phyloP scores from a whole-genome alignment of 257 asterid genomes.

The Nicotiana undulata region DNA sequence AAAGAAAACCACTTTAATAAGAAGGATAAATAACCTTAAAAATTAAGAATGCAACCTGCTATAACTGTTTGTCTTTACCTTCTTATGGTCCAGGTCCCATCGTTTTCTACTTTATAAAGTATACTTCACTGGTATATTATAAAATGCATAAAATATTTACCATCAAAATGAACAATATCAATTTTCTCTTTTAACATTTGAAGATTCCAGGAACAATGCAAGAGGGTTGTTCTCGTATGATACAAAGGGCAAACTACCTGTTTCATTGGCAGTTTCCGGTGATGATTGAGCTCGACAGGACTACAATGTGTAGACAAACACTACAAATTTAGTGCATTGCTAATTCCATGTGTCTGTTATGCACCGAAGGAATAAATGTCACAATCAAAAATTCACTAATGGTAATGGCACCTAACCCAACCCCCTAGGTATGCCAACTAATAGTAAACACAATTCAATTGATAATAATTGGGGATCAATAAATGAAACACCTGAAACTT shows the following conservation, averaged over 20 bases:
- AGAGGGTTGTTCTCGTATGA: slow-evolving; percentile 1
- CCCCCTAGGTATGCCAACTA: no score
- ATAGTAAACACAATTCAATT: no score
- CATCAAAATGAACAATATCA: not conserved
- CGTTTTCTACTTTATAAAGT: not conserved
- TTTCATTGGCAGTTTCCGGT: slow-evolving; percentile 5
- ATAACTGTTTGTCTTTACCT: not conserved
- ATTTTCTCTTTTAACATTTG: not conserved
- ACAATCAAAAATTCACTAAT: no score
- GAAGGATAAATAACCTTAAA: not conserved
- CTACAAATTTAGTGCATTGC: not conserved
- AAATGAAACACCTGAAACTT: no score
- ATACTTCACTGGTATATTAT: not conserved
- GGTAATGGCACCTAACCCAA: no score
- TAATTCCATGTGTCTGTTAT: not conserved
- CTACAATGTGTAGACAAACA: not conserved
- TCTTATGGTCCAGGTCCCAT: not conserved
- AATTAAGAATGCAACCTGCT: not conserved
- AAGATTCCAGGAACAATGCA: not conserved
- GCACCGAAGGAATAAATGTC: not conserved
- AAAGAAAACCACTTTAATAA: not conserved
- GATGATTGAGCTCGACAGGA: not conserved
- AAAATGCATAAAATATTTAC: not conserved
- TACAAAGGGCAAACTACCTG: not conserved
- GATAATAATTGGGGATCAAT: no score